Conservation (phyloP, 129 eudicot genomes). For the Daucus carota region DH1_v3.0 NC_030387.2:39193001-39193500, state of each 20-base stretch:
- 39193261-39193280: slow-evolving; percentile 3
- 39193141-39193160: slow-evolving; percentile 37
- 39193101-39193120: slow-evolving; percentile 55
- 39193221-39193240: not conserved
- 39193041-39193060: slow-evolving; percentile 82
- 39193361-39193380: not conserved
- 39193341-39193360: not conserved
- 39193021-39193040: slow-evolving; percentile 12
- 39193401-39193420: slow-evolving; percentile 1
- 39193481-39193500: not conserved
- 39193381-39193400: not conserved
- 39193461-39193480: not conserved
- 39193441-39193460: not conserved
- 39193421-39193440: not conserved
- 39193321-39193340: not conserved
- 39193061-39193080: slow-evolving; percentile 86
- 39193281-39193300: not conserved
- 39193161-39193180: not conserved
- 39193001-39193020: not conserved
- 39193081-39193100: slow-evolving; percentile 59
- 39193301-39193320: not conserved
- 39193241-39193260: not conserved
- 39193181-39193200: not conserved
- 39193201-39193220: not conserved
- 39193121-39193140: slow-evolving; percentile 62